Percentiles rank a stretch among this genome's conserved stretches.
Conservation (phyloP, 106 monocot species). For the Acanthochlamys bracteata region DNA sequence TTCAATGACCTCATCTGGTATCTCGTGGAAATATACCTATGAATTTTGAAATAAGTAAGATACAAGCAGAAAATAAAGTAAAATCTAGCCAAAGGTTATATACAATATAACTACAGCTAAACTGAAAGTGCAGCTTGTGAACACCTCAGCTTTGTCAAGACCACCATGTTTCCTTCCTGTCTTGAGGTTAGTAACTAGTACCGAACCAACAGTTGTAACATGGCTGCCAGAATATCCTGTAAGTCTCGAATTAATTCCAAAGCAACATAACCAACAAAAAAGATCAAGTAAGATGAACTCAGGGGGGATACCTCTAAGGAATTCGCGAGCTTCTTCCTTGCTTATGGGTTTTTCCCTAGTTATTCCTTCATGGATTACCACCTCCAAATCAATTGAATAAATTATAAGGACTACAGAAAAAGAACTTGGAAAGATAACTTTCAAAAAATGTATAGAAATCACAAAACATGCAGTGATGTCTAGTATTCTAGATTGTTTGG, state of each 20-base stretch:
- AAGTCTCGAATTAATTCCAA: background rate
- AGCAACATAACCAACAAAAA: background rate
- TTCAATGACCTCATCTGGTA: conserved; percentile 90
- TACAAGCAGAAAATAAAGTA: too few relatives aligned
- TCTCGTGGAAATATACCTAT: conserved; percentile 91
- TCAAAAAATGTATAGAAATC: too few relatives aligned
- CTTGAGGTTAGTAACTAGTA: conserved; percentile 88
- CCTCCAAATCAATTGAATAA: too few relatives aligned
- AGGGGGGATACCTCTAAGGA: conserved; percentile 55
- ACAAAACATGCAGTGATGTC: too few relatives aligned
- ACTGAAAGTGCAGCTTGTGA: too few relatives aligned
- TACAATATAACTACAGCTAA: too few relatives aligned
- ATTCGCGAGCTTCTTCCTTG: conserved; percentile 74
- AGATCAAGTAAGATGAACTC: background rate
- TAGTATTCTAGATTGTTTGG: too few relatives aligned
- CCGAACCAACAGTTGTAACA: conserved; percentile 80
- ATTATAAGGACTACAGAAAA: too few relatives aligned
- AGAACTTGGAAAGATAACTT: too few relatives aligned
- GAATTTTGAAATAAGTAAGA: background rate
- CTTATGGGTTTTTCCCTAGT: conserved; percentile 88
- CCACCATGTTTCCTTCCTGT: conserved; percentile 59
- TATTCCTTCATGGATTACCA: conserved; percentile 79
- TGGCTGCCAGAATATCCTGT: conserved; percentile 81
- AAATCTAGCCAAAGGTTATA: too few relatives aligned
- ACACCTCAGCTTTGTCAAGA: conserved; percentile 85